Conservation (phyloP, 208 protist genomes). For the Crithidia brevicula region DNA sequence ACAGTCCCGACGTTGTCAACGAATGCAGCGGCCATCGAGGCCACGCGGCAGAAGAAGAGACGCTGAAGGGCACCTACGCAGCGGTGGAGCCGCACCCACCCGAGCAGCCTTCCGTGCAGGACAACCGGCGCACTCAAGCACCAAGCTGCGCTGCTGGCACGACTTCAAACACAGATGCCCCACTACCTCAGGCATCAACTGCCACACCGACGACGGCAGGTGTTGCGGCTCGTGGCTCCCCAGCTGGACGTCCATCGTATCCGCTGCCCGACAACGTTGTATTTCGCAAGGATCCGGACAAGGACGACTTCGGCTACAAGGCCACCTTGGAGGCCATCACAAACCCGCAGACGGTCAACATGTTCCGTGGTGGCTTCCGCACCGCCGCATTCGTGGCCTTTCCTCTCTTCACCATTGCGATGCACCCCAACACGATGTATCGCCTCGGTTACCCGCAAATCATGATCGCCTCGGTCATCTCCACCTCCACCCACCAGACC, state of each 20-base stretch:
- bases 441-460: slow-evolving; percentile 29
- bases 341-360: slow-evolving; percentile 22
- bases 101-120: no score
- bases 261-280: slow-evolving; percentile 5
- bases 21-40: not conserved
- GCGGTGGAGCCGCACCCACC: no score
- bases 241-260: slow-evolving; percentile 11
- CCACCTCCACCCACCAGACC: slow-evolving; percentile 29
- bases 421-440: slow-evolving; percentile 37
- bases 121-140: not conserved
- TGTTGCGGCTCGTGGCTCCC: not conserved
- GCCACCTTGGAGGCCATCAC: slow-evolving; percentile 30
- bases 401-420: slow-evolving; percentile 23
- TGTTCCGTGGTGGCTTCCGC: slow-evolving; percentile 22
- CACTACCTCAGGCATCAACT: not conserved
- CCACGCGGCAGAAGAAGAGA: not conserved
- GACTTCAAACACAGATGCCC: not conserved
- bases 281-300: slow-evolving; percentile 31
- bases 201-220: not conserved
- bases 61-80: not conserved
- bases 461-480: slow-evolving; percentile 31
- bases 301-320: slow-evolving; percentile 34
- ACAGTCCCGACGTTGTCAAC: slow-evolving; percentile 5
- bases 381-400: slow-evolving; percentile 30
- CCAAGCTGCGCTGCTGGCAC: not conserved